These are phyloP conservation scores for Aspergillus brunneoviolaceus DNA, from an alignment of 2,329 filamentous ascomycete species.

Conservation along the genomic window DNA sequence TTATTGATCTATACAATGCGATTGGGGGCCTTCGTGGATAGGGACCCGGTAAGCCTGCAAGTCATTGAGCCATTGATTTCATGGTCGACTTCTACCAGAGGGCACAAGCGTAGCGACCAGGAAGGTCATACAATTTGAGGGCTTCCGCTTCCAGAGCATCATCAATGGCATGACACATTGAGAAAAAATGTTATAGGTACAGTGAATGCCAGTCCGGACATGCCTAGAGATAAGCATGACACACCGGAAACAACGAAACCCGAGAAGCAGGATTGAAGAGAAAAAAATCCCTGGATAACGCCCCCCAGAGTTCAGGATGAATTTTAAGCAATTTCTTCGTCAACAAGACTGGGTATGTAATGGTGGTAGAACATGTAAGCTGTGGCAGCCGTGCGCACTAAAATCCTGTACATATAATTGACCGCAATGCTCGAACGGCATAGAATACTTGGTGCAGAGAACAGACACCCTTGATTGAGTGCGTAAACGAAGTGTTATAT, in stretches of 20 bases:
- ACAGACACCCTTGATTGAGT: not conserved
- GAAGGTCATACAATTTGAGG: not conserved
- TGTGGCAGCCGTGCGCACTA: conserved; percentile 7
- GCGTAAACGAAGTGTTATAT: conserved; percentile 4
- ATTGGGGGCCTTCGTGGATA: not conserved
- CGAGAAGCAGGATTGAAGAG: conserved; percentile 13
- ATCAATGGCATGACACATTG: conserved; percentile 1
- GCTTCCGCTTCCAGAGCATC: not conserved
- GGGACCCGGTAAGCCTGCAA: no score
- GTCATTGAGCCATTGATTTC: no score
- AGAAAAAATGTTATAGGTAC: conserved; percentile 30
- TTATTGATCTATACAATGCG: not conserved
- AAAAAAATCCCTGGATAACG: conserved; percentile 18
- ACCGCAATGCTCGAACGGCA: not conserved
- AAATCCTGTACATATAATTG: not conserved
- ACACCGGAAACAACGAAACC: conserved; percentile 20
- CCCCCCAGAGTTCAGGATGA: conserved; percentile 14
- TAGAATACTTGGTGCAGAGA: not conserved
- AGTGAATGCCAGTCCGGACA: conserved; percentile 24
- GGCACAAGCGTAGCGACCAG: not conserved
- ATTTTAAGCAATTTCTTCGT: conserved; percentile 15
- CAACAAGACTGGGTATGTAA: conserved; percentile 20
- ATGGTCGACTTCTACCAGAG: no score
- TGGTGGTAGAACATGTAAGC: conserved; percentile 10
- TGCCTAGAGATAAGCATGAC: conserved; percentile 12